Evolutionary conservation across 129 eudicot genomes (phyloP).

Genomic region (Erigeron canadensis): DNA sequence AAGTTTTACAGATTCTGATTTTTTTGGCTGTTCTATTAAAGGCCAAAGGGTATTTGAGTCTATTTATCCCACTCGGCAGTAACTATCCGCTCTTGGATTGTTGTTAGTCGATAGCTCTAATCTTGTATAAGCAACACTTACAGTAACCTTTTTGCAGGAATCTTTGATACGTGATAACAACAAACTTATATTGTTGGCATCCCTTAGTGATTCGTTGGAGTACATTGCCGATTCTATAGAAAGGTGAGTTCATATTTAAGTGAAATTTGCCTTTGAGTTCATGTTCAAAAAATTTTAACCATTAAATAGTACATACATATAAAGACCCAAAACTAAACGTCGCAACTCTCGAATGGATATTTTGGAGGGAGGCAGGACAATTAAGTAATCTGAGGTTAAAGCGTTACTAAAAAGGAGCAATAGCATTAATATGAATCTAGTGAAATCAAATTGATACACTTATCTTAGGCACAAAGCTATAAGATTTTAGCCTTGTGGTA

Average conservation of each 20-base stretch:
- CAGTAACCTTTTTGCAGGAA: constrained; percentile 53
- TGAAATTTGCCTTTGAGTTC: background rate
- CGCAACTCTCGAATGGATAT: background rate
- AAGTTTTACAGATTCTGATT: background rate
- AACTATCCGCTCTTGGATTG: background rate
- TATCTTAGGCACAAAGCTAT: constrained; percentile 14
- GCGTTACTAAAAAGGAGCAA: too few species aligned
- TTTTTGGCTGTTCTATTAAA: background rate
- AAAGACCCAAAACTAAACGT: constrained; percentile 3
- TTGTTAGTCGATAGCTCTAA: constrained; percentile 4
- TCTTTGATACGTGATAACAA: constrained; percentile 92
- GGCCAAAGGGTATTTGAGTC: background rate
- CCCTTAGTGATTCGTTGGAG: constrained; percentile 95
- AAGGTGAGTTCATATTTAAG: constrained; percentile 57
- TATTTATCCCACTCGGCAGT: background rate
- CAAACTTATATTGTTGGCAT: constrained; percentile 88
- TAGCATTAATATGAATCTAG: background rate
- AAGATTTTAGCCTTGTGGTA: background rate
- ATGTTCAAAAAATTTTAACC: too few species aligned
- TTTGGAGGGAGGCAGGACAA: background rate
- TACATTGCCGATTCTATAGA: constrained; percentile 96
- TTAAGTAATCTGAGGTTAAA: constrained; percentile 3
- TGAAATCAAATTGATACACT: background rate
- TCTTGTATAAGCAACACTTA: constrained; percentile 18
- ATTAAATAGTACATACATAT: background rate